These are phyloP conservation scores for Fraxinus anomala DNA, from an alignment of 257 asterid species.

Conservation along the genomic window DNA sequence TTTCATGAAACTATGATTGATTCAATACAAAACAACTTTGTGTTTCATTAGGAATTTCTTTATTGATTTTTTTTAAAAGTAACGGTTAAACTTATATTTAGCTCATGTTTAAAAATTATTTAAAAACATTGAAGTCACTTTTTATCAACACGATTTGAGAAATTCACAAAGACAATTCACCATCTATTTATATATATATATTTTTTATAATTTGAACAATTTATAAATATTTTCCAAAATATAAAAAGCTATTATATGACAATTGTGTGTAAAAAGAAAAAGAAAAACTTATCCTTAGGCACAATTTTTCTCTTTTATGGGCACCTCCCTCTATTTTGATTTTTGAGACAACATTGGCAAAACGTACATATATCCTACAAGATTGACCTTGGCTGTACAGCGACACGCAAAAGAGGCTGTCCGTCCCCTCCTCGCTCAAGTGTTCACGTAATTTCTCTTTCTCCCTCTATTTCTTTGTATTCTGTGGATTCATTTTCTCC, in stretches of 20 bases:
- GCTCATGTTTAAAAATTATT: too few species aligned
- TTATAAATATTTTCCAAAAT: too few species aligned
- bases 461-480: neutral
- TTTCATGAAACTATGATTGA: neutral
- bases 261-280: neutral
- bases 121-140: too few species aligned
- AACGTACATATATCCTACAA: neutral
- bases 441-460: neutral
- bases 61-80: too few species aligned
- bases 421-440: neutral
- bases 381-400: neutral
- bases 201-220: too few species aligned
- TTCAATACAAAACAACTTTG: neutral
- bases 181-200: too few species aligned
- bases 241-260: too few species aligned
- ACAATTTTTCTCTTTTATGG: neutral
- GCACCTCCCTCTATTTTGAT: neutral
- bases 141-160: too few species aligned
- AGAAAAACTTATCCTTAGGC: neutral
- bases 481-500: neutral
- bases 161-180: too few species aligned
- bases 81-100: too few species aligned
- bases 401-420: neutral
- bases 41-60: too few species aligned
- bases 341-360: neutral